Evolutionary conservation across 2,329 filamentous ascomycete genomes (phyloP).

Genomic region (Coleophoma eucalyptorum): DNA sequence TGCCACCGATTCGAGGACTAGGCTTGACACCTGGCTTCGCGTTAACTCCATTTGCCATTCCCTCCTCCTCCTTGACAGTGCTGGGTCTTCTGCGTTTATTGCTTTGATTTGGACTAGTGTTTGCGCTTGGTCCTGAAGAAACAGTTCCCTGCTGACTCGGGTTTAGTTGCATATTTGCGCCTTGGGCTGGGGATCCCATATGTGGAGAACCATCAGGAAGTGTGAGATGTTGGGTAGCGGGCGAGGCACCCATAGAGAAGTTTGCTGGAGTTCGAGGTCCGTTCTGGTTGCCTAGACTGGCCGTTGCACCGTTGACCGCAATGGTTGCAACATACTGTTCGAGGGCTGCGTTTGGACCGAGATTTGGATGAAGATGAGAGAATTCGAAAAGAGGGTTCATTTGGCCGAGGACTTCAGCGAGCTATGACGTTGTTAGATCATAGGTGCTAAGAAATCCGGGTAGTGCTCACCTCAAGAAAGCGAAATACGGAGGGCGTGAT

Average conservation of each 20-base stretch:
- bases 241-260: constrained; percentile 57
- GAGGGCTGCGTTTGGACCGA: constrained; percentile 55
- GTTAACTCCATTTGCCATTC: constrained; percentile 23
- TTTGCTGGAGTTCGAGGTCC: constrained; percentile 26
- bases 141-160: constrained; percentile 65
- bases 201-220: constrained; percentile 58
- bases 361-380: constrained; percentile 48
- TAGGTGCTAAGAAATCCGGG: neutral
- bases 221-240: constrained; percentile 55
- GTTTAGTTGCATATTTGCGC: constrained; percentile 62
- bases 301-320: constrained; percentile 20
- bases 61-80: constrained; percentile 31
- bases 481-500: constrained; percentile 59
- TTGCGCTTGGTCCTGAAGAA: constrained; percentile 63
- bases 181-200: constrained; percentile 51
- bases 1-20: constrained; percentile 33
- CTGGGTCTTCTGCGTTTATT: constrained; percentile 35
- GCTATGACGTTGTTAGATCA: constrained; percentile 35
- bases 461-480: constrained; percentile 53
- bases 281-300: constrained; percentile 12
- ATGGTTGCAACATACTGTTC: constrained; percentile 54
- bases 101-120: constrained; percentile 43
- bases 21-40: constrained; percentile 30
- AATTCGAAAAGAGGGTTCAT: constrained; percentile 62
- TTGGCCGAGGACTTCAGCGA: constrained; percentile 63